These are phyloP conservation scores for Penicillium paradoxum DNA, from an alignment of 495 filamentous ascomycete genomes.

Conservation along the genomic window DNA sequence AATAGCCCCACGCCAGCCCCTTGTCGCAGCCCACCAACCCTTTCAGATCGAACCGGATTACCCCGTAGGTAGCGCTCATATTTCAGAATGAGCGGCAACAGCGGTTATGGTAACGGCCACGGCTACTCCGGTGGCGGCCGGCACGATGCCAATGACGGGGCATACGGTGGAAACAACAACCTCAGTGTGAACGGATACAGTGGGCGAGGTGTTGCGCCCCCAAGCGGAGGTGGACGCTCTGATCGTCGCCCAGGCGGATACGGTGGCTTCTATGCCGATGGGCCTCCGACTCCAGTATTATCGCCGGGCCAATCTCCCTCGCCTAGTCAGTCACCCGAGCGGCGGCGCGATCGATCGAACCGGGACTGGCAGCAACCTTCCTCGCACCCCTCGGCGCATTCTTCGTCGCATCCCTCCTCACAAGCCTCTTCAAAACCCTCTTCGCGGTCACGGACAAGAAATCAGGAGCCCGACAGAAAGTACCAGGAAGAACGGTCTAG, in stretches of 20 bases:
- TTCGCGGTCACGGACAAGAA: conserved; percentile 37
- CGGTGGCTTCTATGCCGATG: conserved; percentile 40
- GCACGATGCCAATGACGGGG: conserved; percentile 36
- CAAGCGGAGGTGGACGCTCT: conserved; percentile 19
- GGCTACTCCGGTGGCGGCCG: conserved; percentile 40
- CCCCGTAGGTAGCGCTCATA: conserved; percentile 1
- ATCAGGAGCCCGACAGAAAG: conserved; percentile 26
- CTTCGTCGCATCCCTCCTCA: conserved; percentile 15
- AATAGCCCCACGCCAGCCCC: conserved; percentile 15
- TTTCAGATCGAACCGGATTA: conserved; percentile 2
- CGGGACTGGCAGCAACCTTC: conserved; percentile 27
- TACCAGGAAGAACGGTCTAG: conserved; percentile 27
- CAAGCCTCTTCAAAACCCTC: conserved; percentile 9
- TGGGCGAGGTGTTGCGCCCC: conserved; percentile 17
- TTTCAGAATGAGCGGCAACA: conserved; percentile 41
- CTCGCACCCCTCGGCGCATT: conserved; percentile 21
- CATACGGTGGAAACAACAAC: conserved; percentile 26
- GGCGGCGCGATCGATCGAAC: conserved; percentile 32
- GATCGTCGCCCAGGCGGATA: conserved; percentile 42
- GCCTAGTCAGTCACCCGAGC: conserved; percentile 29
- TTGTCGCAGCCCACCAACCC: conserved; percentile 18
- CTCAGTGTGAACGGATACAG: conserved; percentile 33
- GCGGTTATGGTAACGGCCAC: conserved; percentile 41
- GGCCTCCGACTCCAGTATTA: conserved; percentile 27
- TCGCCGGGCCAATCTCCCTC: conserved; percentile 18